These are phyloP conservation scores for Nicotiana otophora DNA, from an alignment of 257 asterid genomes.

Conservation along the genomic window DNA sequence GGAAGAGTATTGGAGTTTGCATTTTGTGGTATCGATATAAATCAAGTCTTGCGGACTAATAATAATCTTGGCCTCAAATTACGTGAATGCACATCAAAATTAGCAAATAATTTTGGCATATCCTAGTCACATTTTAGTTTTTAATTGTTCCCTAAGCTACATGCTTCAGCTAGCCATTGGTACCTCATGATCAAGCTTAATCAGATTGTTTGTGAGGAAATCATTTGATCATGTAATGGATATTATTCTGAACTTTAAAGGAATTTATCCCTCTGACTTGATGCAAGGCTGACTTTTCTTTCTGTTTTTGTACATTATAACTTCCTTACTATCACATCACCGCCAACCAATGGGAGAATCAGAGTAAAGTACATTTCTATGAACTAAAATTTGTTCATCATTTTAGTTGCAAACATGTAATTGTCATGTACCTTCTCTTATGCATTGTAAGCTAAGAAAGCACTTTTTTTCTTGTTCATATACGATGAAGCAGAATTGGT, in stretches of 20 bases:
- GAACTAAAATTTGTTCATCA: not conserved
- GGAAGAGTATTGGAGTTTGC: not conserved
- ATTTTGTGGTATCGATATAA: not conserved
- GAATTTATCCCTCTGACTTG: not conserved
- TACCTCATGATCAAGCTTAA: not conserved
- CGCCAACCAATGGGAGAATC: not conserved
- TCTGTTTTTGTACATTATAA: not conserved
- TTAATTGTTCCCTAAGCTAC: not conserved
- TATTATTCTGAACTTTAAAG: not conserved
- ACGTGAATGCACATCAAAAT: not conserved
- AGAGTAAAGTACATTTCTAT: not conserved
- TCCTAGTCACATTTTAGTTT: not conserved
- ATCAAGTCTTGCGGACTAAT: not conserved
- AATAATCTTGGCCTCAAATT: not conserved
- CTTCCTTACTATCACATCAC: not conserved
- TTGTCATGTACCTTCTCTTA: not conserved
- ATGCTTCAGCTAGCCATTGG: not conserved
- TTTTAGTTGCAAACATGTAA: not conserved
- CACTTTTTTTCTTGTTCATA: constrained; percentile 12
- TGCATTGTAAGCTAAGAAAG: not conserved
- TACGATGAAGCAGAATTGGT: constrained; percentile 27
- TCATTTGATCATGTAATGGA: not conserved
- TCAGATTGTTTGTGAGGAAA: not conserved
- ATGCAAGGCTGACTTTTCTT: not conserved
- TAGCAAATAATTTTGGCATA: not conserved